A percentile compares a stretch with the other conserved stretches of the same genome.
These are phyloP conservation scores for Herpetomonas tarakana DNA, from an alignment of 208 protist genomes.

Conservation along the genomic window DNA sequence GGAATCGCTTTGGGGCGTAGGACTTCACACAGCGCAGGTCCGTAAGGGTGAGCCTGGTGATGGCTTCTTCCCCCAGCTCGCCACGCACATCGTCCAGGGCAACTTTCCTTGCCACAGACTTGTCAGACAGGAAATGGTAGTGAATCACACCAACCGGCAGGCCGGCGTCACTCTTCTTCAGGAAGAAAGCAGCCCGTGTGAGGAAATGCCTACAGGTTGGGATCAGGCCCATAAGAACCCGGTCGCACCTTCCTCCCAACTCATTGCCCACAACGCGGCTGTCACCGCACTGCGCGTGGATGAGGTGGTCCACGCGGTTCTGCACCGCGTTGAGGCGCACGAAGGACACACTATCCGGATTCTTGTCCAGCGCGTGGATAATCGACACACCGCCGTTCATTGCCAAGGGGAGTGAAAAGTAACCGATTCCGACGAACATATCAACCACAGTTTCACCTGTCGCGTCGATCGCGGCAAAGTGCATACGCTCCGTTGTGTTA, in stretches of 20 bases:
- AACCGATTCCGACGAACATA: conserved; percentile 93
- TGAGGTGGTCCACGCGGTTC: conserved; percentile 70
- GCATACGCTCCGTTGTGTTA: conserved; percentile 91
- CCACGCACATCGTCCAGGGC: conserved; percentile 37
- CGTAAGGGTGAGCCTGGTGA: conserved; percentile 16
- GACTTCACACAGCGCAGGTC: conserved; percentile 86
- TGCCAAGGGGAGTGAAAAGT: conserved; percentile 88
- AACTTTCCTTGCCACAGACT: conserved; percentile 21
- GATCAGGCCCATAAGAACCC: conserved; percentile 92
- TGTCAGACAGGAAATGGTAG: conserved; percentile 87
- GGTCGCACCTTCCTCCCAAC: conserved; percentile 72
- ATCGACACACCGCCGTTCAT: conserved; percentile 51
- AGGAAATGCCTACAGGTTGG: conserved; percentile 78
- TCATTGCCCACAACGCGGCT: conserved; percentile 72
- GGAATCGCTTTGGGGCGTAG: conserved; percentile 82
- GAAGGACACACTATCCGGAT: conserved; percentile 72
- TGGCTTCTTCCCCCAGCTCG: conserved; percentile 44
- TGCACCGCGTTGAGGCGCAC: conserved; percentile 73
- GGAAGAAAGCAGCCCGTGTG: conserved; percentile 69
- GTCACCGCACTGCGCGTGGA: conserved; percentile 77
- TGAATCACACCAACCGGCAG: conserved; percentile 58
- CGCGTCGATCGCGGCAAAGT: conserved; percentile 65
- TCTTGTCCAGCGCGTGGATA: conserved; percentile 89
- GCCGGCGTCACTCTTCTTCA: conserved; percentile 30
- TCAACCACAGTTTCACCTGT: conserved; percentile 85